A percentile compares a stretch with the other conserved stretches of the same genome.
phyloP scores from a whole-genome alignment of 208 protist genomes.

The Angomonas deanei region DNA sequence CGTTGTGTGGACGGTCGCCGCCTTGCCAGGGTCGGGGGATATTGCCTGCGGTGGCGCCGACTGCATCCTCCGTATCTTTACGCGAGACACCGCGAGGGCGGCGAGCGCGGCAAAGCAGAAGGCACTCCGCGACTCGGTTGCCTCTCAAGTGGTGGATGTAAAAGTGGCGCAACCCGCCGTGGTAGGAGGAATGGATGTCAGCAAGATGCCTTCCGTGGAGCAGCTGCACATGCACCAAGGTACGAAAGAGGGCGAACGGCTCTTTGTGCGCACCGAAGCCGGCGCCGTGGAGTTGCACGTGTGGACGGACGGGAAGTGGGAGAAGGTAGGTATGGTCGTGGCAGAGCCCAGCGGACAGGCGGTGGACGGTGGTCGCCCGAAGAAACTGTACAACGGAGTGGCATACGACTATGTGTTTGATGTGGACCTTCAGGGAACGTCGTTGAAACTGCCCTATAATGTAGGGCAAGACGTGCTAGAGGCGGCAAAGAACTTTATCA shows the following conservation, averaged over 20 bases:
- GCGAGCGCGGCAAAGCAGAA: slow-evolving; percentile 61
- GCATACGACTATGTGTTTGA: slow-evolving; percentile 95
- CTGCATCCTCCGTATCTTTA: slow-evolving; percentile 87
- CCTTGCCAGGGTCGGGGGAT: slow-evolving; percentile 43
- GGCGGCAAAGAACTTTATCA: slow-evolving; percentile 87
- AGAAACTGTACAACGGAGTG: slow-evolving; percentile 76
- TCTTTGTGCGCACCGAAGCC: slow-evolving; percentile 48
- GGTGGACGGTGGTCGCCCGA: slow-evolving; percentile 19
- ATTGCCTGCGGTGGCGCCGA: slow-evolving; percentile 83
- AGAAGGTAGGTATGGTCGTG: slow-evolving; percentile 91
- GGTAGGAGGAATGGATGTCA: slow-evolving; percentile 26
- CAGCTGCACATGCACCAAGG: slow-evolving; percentile 30
- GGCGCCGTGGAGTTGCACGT: slow-evolving; percentile 70
- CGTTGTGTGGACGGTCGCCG: slow-evolving; percentile 86
- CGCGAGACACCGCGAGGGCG: slow-evolving; percentile 36
- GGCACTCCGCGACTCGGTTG: slow-evolving; percentile 35
- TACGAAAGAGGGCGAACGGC: slow-evolving; percentile 46
- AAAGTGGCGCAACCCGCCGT: slow-evolving; percentile 19
- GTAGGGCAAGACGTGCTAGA: slow-evolving; percentile 77
- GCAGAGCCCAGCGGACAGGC: slow-evolving; percentile 40
- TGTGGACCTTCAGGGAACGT: slow-evolving; percentile 80
- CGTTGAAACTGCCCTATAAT: slow-evolving; percentile 91
- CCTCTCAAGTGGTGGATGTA: slow-evolving; percentile 59
- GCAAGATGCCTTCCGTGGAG: slow-evolving; percentile 30
- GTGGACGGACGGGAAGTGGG: slow-evolving; percentile 69